Percentiles rank a stretch among this genome's conserved stretches.
Evolutionary conservation across 768 basidiomycete genomes (phyloP).

Genomic region (Suillus sp.): DNA sequence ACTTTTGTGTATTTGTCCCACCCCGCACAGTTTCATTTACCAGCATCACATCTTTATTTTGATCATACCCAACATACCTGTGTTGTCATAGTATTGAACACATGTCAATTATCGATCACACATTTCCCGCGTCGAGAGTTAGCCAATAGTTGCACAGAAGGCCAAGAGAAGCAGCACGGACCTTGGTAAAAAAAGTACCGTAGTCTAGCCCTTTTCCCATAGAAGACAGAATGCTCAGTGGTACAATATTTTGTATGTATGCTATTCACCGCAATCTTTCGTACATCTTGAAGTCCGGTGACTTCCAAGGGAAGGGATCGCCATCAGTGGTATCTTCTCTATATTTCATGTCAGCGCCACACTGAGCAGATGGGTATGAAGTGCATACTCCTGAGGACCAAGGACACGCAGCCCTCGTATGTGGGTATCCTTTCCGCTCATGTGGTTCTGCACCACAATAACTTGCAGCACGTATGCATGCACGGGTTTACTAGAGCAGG

Average conservation of each 20-base stretch:
- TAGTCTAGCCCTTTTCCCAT: neutral
- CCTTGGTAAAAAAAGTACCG: neutral
- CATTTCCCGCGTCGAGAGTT: neutral
- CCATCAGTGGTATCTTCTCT: conserved; percentile 54
- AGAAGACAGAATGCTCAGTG: neutral
- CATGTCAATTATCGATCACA: neutral
- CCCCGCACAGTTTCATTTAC: neutral
- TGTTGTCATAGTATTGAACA: neutral
- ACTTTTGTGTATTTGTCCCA: neutral
- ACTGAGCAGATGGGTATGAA: neutral
- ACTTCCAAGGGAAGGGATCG: conserved; percentile 73
- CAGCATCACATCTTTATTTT: neutral
- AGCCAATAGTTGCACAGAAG: neutral
- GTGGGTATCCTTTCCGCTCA: conserved; percentile 99
- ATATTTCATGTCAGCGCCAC: conserved; percentile 13
- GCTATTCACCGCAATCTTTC: conserved; percentile 64
- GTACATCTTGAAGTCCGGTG: conserved; percentile 71
- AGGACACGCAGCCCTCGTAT: conserved; percentile 89
- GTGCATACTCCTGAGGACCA: conserved; percentile 75
- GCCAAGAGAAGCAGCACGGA: neutral
- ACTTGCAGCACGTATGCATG: conserved; percentile 90
- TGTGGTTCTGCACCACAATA: conserved; percentile 89
- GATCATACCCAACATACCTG: neutral
- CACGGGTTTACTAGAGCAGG: conserved; percentile 68
- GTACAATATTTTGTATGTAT: conserved; percentile 1